Percentiles rank a stretch among this genome's conserved stretches.
These are phyloP conservation scores for Paraconiothyrium sp. DNA, from an alignment of 2,329 filamentous ascomycete species.

Conservation along the genomic window DNA sequence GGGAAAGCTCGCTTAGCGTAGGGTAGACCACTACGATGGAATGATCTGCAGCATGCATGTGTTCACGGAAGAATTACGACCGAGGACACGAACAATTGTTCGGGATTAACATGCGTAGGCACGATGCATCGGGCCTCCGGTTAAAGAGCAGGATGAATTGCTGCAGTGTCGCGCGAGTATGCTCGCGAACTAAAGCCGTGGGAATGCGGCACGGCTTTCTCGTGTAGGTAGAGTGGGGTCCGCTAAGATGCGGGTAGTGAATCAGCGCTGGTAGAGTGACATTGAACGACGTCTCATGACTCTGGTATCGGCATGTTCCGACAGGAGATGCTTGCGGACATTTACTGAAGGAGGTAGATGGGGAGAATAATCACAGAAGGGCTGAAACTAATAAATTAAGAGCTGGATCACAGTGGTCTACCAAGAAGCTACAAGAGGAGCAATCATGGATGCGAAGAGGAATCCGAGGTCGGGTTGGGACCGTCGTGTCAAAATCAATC, in stretches of 20 bases:
- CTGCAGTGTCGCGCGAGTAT: background rate
- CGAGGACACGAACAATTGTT: background rate
- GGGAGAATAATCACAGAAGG: no score
- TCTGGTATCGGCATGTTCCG: no score
- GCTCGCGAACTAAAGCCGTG: background rate
- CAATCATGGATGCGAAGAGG: no score
- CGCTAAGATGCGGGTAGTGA: background rate
- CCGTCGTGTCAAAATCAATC: no score
- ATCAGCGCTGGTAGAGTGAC: background rate
- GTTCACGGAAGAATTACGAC: constrained; percentile 2
- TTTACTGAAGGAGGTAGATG: no score
- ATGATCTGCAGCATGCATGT: constrained; percentile 4
- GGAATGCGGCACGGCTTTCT: background rate
- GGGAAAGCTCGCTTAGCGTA: background rate
- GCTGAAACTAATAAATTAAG: no score
- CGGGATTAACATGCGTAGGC: background rate
- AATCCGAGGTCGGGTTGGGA: no score
- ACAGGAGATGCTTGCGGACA: no score
- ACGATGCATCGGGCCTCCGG: background rate
- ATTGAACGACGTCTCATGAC: background rate
- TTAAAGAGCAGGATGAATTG: constrained; percentile 1
- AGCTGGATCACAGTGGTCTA: no score
- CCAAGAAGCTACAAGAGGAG: no score
- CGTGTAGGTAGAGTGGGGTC: background rate
- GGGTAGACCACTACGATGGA: background rate